Evolutionary conservation across 1,139 yeast species (phyloP), one percentile per base, ranked within the genome.

Genomic region (Candida anutae): DNA sequence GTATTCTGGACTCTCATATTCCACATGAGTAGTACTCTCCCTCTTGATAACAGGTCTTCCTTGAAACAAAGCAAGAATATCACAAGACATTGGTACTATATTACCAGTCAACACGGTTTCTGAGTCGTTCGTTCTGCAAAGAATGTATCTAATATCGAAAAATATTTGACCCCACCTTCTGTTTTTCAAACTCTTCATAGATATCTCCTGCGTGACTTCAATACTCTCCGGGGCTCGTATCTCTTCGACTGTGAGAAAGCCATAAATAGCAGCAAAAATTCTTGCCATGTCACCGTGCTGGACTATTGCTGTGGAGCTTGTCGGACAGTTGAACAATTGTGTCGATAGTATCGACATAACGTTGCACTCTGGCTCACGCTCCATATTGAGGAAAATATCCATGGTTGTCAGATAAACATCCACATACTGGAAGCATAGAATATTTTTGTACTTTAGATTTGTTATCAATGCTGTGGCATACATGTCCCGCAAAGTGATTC

Each of bases 1-100:
- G 64, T 90, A 88, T 30, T 82, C 87, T 13, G 84, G 85, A 25
- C 78, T 78, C 46, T 90, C 98, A 47, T 82, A 90, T 46, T 88
- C 96, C 9, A 90, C 85, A 50, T 90, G 98, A 33, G 74, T 77
- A 10, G 70, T 65, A n/a, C 75, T 73, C 45, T 85, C 95, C 37
- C 97, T 65, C 39, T 67, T 70, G 43, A 85, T 58, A 0, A 82
- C 79, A 1, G 94, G 82, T 28, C 77, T 69, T 3, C 94, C 93
- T 50, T 88, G 95, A 46, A 88, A 85, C 16, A 84, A 59, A 6
- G 14, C 16, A 28, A 81, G 52, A 29, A 78, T 71, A 45, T 76
- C 90, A 36, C 78, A 74, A 3, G 77, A 70, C 53, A 69, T 54
- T 3, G 77, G 63, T 3, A 70, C 50, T 5, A 59, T 51, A 20